Percentiles rank a stretch among this genome's conserved stretches.
Evolutionary conservation across 1,284 basidiomycete genomes (phyloP).

Genomic region (Termitomyces sp.): DNA sequence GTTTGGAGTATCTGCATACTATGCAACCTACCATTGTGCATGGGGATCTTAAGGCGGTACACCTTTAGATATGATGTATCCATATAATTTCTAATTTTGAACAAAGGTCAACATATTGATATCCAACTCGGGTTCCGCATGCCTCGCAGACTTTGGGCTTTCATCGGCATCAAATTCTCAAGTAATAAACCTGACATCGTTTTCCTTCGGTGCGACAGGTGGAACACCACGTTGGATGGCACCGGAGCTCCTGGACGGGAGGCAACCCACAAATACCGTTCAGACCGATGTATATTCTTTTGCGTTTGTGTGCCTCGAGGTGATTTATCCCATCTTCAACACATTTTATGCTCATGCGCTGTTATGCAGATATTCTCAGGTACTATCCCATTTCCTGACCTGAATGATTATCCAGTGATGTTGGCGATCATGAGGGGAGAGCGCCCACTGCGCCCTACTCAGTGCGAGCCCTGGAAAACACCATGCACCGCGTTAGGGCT

Average conservation of each 20-base stretch:
- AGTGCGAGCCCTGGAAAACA: background rate
- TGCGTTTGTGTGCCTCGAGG: too few species aligned
- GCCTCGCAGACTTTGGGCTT: constrained; percentile 34
- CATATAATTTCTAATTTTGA: too few species aligned
- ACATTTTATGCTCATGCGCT: too few species aligned
- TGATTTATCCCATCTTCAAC: too few species aligned
- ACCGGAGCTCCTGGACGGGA: constrained; percentile 19
- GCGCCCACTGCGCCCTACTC: background rate
- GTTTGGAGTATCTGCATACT: constrained; percentile 30
- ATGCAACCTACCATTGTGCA: constrained; percentile 28
- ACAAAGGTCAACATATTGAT: constrained; percentile 32
- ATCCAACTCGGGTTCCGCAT: constrained; percentile 21
- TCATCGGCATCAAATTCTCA: constrained; percentile 17
- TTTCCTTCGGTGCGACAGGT: constrained; percentile 5
- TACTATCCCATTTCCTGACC: too few species aligned
- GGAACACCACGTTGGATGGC: constrained; percentile 22
- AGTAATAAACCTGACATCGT: constrained; percentile 11
- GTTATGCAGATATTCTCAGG: too few species aligned
- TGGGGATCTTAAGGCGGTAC: constrained; percentile 32
- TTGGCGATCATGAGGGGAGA: background rate
- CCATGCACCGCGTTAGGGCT: background rate
- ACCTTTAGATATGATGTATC: background rate
- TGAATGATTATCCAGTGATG: background rate
- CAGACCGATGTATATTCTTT: too few species aligned
- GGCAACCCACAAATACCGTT: background rate